Evolutionary conservation across 345 rosid genomes (phyloP).

Genomic region (Pseudoturritis turrita): DNA sequence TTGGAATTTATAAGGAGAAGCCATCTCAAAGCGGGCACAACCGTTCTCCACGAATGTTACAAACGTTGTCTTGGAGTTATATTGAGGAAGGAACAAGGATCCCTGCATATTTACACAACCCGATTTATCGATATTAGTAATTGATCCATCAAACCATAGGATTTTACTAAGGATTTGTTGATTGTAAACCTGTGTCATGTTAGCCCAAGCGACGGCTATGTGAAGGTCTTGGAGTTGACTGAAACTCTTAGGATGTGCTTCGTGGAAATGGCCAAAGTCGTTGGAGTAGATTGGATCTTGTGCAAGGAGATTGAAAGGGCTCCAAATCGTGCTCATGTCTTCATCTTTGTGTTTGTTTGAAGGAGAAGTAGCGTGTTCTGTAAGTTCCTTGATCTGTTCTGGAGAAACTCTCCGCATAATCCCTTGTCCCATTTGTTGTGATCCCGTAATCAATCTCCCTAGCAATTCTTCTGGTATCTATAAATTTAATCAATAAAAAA

Average conservation of each 20-base stretch:
- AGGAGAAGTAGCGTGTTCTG: constrained; percentile 15
- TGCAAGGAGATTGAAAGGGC: constrained; percentile 35
- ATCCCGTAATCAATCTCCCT: constrained; percentile 18
- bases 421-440: constrained; percentile 28
- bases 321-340: neutral
- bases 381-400: constrained; percentile 32
- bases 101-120: constrained; percentile 26
- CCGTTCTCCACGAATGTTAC: constrained; percentile 38
- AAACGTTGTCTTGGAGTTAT: constrained; percentile 35
- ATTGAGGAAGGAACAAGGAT: constrained; percentile 44
- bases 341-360: constrained; percentile 20
- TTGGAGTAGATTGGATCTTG: constrained; percentile 38
- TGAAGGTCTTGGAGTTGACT: constrained; percentile 37
- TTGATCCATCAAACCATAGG: neutral
- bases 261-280: constrained; percentile 39
- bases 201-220: constrained; percentile 22
- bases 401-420: constrained; percentile 30
- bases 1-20: constrained; percentile 36
- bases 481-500: neutral
- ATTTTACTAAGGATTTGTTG: neutral
- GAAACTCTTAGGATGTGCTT: constrained; percentile 34
- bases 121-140: neutral
- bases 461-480: constrained; percentile 45
- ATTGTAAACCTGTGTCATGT: constrained; percentile 36
- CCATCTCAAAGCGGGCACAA: constrained; percentile 47